Evolutionary conservation across 495 filamentous ascomycete species (phyloP), one percentile per base, ranked within the genome.

Genomic region (Ascobolus immersus): DNA sequence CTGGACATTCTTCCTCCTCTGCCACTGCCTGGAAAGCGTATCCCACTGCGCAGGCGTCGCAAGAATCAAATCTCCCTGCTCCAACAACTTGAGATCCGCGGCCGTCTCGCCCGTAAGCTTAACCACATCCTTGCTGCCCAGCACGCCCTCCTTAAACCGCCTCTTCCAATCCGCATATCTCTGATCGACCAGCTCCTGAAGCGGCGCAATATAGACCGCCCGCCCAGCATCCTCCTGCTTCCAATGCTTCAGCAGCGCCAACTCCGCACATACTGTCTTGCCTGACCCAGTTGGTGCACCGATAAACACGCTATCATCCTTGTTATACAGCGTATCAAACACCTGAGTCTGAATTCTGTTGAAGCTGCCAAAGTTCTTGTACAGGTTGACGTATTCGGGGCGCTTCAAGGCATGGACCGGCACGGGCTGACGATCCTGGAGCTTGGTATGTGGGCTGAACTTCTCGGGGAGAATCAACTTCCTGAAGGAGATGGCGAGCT

Each of bases 261-360:
- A 74, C 52, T 99, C 86, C 2, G 86, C 86, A 49, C 84, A 94
- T 10, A 93, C 68, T 4, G 89, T 93, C 60, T 99, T 99, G 27
- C 86, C 86, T 44, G 75, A 91, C 13, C 86, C 84, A 1, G 81
- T 78, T 2, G 86, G 76, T 21, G 82, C 69, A 9, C 77, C 82
- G 36, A 99, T 54, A 42, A 94, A 77, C 23, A 92, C 80, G 41
- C 82, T 93, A 43, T 93, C 80, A 49, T 94, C 77, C 0, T 77
- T 71, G 20, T 72, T 69, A 48, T 74, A 92, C 2, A 99, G 63
- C 0, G 77, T 74, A 52, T 91, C 89, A 59, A 93, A 94, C 0
- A 81, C 77, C 46, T 99, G 86, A 3, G 84, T 93, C 46, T 99
- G 89, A 13, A 94, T 70, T 56, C 89, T 91, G 58, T 94, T 94